Evolutionary conservation across 257 asterid genomes (phyloP), one percentile per base, ranked within the genome.

Genomic region (Capsicum rhomboideum): DNA sequence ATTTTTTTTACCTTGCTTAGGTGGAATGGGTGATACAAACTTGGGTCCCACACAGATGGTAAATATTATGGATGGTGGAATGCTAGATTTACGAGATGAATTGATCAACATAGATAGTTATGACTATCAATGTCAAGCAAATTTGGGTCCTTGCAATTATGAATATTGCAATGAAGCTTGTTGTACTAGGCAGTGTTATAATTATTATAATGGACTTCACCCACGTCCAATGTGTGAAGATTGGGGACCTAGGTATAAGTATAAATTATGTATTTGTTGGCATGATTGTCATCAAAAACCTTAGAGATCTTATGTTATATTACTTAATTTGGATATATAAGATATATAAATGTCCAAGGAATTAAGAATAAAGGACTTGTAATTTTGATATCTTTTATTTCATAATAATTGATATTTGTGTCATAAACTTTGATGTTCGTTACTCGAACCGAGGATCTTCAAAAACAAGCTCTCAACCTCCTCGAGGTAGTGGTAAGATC

Each of bases 91-190:
- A 50, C 18, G 0, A 44, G 3, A 46, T 74, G 21, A 74, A 12
- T 21, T 23, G 29, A 16, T 58, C 8, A 21, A 23, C 6, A 10
- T 42, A 2, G 79, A 71, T 34, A 34, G 40, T 46, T 46, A 74
- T 74, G 83, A 80, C 34, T 80, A 80, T 58, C 83, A 40, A 37
- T 80, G 83, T 54, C 12, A 12, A 61, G 40, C 69, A 4, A 80
- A 80, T 80, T 80, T 80, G 17, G 83, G 83, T 28, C 83, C 83
- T 44, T 80, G 83, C 34, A 44, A 80, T 26, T 23, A 34, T 61
- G 6, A 17, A 16, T 28, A n/a, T 37, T 80, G 69, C 74, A 13
- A 54, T 54, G 54, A 20, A 31, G 83, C 28, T 37, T n/a, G 83
- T 54, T 80, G 83, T 37, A 37, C 0, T 34, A 80, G 23, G 40